A percentile compares a stretch with the other conserved stretches of the same genome.
Conservation (phyloP, 495 filamentous ascomycete genomes). For the Aspergillus hancockii region DNA sequence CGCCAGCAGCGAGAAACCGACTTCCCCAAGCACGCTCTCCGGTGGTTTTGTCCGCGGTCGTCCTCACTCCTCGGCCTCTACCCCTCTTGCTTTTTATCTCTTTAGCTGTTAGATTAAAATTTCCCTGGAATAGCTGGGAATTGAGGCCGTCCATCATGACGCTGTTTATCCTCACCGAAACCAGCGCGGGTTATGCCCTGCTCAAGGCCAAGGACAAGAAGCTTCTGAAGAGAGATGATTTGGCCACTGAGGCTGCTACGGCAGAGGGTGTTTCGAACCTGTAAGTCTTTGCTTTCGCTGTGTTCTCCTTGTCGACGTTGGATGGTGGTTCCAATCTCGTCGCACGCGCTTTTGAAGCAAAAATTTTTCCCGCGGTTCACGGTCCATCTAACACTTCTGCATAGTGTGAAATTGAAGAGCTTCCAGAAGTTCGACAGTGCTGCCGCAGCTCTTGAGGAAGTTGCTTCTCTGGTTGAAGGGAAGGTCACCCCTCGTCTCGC, state of each 20-base stretch:
- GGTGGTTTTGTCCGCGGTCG: slow-evolving; percentile 28
- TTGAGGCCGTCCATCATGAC: slow-evolving; percentile 58
- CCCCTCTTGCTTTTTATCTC: slow-evolving; percentile 19
- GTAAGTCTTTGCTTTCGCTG: slow-evolving; percentile 54
- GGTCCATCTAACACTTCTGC: slow-evolving; percentile 29
- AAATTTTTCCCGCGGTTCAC: slow-evolving; percentile 18
- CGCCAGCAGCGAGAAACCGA: slow-evolving; percentile 16
- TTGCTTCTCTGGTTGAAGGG: slow-evolving; percentile 81
- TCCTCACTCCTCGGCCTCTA: slow-evolving; percentile 20
- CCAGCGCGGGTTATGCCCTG: slow-evolving; percentile 93
- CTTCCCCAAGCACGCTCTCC: slow-evolving; percentile 25
- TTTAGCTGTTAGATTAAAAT: slow-evolving; percentile 20
- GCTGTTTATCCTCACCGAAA: slow-evolving; percentile 85
- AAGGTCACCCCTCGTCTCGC: slow-evolving; percentile 94
- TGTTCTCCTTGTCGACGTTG: not conserved
- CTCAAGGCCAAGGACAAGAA: slow-evolving; percentile 99
- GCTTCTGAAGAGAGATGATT: slow-evolving; percentile 81
- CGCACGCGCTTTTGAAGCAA: slow-evolving; percentile 11
- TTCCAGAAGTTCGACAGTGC: slow-evolving; percentile 97
- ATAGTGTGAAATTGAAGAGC: slow-evolving; percentile 89
- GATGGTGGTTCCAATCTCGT: not conserved
- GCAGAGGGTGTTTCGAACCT: slow-evolving; percentile 84
- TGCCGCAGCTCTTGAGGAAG: slow-evolving; percentile 80
- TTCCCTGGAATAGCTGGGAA: slow-evolving; percentile 27
- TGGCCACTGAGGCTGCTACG: slow-evolving; percentile 70